phyloP scores from a whole-genome alignment of 371 early-diverging fungal species.

The Haplosporangium sp. region DNA sequence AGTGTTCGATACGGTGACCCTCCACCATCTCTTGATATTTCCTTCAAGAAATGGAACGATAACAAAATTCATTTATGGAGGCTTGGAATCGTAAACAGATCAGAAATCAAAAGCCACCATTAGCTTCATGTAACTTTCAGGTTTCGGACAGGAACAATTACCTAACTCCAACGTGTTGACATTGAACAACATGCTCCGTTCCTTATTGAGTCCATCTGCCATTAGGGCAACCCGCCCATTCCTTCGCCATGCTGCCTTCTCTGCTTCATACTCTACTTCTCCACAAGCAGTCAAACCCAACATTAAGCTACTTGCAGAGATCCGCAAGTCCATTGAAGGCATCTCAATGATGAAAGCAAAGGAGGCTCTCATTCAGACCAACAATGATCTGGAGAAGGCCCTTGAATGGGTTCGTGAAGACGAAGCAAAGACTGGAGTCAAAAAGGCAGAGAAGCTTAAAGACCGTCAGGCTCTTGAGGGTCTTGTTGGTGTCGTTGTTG shows the following conservation, averaged over 20 bases:
- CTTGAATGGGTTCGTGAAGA: slow-evolving; percentile 86
- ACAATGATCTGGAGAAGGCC: slow-evolving; percentile 84
- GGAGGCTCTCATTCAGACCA: slow-evolving; percentile 80
- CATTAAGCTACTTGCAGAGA: slow-evolving; percentile 84
- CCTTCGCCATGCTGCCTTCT: slow-evolving; percentile 30
- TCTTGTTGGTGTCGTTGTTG: slow-evolving; percentile 76
- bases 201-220: slow-evolving; percentile 23
- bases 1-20: too few relatives aligned
- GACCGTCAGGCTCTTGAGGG: slow-evolving; percentile 76
- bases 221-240: slow-evolving; percentile 7
- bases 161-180: background rate
- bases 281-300: slow-evolving; percentile 67
- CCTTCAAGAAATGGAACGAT: too few relatives aligned
- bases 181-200: slow-evolving; percentile 36
- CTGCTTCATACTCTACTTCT: slow-evolving; percentile 22
- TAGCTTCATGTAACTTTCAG: too few relatives aligned
- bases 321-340: slow-evolving; percentile 68
- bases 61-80: too few relatives aligned
- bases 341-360: slow-evolving; percentile 88
- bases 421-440: slow-evolving; percentile 75
- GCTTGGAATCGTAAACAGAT: background rate
- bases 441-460: slow-evolving; percentile 81
- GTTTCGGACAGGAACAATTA: background rate
- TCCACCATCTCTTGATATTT: too few relatives aligned
- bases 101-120: background rate